Evolutionary conservation across 2,329 filamentous ascomycete species (phyloP).

Genomic region (Macrophomina phaseolina): DNA sequence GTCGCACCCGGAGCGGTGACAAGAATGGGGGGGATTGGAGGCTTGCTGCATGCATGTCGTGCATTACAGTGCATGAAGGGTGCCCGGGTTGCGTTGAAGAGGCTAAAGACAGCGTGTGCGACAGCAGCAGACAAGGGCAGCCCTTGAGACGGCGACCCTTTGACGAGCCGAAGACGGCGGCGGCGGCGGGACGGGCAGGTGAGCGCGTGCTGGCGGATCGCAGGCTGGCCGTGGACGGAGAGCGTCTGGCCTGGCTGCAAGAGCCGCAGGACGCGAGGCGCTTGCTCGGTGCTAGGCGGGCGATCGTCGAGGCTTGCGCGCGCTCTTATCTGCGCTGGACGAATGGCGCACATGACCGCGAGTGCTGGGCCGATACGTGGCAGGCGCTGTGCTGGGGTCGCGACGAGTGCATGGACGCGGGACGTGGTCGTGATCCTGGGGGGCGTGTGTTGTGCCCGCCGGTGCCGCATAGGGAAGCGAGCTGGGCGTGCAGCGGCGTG

Average conservation of each 20-base stretch:
- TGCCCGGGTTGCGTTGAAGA: constrained; percentile 5
- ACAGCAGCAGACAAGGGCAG: constrained; percentile 15
- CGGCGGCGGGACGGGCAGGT: neutral
- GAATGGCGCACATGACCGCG: constrained; percentile 16
- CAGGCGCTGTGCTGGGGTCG: neutral
- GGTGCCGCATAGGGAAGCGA: constrained; percentile 8
- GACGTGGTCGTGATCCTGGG: neutral
- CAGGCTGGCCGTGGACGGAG: constrained; percentile 8
- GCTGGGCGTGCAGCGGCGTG: neutral
- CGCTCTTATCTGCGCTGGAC: constrained; percentile 25
- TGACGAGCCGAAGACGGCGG: constrained; percentile 12
- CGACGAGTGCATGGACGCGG: constrained; percentile 5
- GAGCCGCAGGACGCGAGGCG: constrained; percentile 26
- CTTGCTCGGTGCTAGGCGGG: constrained; percentile 20
- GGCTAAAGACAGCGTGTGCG: constrained; percentile 17
- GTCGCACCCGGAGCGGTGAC: constrained; percentile 22
- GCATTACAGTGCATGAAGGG: constrained; percentile 24
- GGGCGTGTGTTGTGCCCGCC: neutral
- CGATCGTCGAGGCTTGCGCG: constrained; percentile 17
- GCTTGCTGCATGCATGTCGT: constrained; percentile 26
- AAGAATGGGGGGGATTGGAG: constrained; percentile 3
- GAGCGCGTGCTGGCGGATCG: constrained; percentile 12
- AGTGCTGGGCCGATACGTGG: constrained; percentile 20
- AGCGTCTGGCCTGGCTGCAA: constrained; percentile 7
- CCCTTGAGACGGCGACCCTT: neutral